These are phyloP conservation scores for Mortierella sp. DNA, from an alignment of 371 early-diverging fungal genomes.

Conservation along the genomic window DNA sequence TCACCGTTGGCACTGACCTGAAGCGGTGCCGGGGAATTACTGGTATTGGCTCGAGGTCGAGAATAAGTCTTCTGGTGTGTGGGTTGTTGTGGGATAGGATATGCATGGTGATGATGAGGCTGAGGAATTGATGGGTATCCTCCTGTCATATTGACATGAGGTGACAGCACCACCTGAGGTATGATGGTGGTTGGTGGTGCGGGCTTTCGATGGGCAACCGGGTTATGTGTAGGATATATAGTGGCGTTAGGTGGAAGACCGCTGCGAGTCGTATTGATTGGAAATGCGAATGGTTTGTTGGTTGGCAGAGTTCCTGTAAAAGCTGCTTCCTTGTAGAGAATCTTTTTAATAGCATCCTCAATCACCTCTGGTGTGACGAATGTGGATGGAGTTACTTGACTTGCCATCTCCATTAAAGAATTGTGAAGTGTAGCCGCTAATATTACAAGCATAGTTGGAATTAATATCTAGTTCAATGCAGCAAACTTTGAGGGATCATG, in stretches of 20 bases:
- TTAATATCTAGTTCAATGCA: neutral
- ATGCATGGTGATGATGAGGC: slow-evolving; percentile 27
- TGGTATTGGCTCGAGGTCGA: slow-evolving; percentile 1
- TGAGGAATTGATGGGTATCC: slow-evolving; percentile 46
- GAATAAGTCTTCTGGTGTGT: slow-evolving; percentile 16
- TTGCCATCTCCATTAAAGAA: slow-evolving; percentile 56
- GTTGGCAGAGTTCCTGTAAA: slow-evolving; percentile 68
- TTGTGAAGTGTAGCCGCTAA: slow-evolving; percentile 62
- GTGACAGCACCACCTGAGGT: slow-evolving; percentile 46
- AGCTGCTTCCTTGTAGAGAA: slow-evolving; percentile 62
- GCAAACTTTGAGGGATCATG: neutral
- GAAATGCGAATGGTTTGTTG: slow-evolving; percentile 68
- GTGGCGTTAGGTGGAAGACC: slow-evolving; percentile 30
- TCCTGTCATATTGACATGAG: slow-evolving; percentile 52
- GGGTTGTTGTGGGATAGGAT: slow-evolving; percentile 34
- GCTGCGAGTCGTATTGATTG: slow-evolving; percentile 52
- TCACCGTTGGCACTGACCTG: slow-evolving; percentile 44
- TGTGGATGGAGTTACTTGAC: slow-evolving; percentile 59
- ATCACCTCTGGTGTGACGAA: slow-evolving; percentile 56
- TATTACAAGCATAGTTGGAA: neutral
- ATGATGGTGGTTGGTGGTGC: slow-evolving; percentile 26
- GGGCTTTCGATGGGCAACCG: slow-evolving; percentile 23
- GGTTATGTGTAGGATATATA: slow-evolving; percentile 21
- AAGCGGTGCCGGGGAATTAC: slow-evolving; percentile 17
- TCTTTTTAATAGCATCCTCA: slow-evolving; percentile 62